phyloP scores from a whole-genome alignment of 495 filamentous ascomycete genomes.

The Penicillium soppii region DNA sequence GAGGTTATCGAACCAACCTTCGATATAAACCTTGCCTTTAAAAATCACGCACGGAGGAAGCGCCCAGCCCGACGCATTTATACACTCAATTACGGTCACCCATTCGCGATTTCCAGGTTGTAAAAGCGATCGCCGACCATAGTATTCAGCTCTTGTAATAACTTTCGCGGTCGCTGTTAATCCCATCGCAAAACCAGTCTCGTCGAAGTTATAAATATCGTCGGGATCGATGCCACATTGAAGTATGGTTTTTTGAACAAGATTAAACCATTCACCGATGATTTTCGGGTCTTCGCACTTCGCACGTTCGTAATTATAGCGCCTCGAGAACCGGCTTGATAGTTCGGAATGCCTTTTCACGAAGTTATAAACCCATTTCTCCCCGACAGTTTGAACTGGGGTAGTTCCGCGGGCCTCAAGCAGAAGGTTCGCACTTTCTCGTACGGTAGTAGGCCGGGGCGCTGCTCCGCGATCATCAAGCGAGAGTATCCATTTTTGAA shows the following conservation, averaged over 20 bases:
- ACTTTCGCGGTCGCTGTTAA: slow-evolving; percentile 25
- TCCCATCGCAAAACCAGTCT: slow-evolving; percentile 40
- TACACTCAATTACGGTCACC: slow-evolving; percentile 30
- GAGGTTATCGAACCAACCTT: no score
- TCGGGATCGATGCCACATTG: slow-evolving; percentile 24
- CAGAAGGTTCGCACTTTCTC: slow-evolving; percentile 42
- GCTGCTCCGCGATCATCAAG: slow-evolving; percentile 12
- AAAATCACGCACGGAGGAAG: neutral
- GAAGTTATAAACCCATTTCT: neutral
- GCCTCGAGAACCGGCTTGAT: slow-evolving; percentile 21
- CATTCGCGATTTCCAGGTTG: slow-evolving; percentile 39
- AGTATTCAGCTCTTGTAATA: slow-evolving; percentile 22
- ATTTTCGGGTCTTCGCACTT: slow-evolving; percentile 35
- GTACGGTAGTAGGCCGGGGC: slow-evolving; percentile 4
- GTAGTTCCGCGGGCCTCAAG: slow-evolving; percentile 14
- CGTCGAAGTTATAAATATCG: slow-evolving; percentile 46
- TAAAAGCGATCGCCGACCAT: slow-evolving; percentile 7
- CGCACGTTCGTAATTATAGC: slow-evolving; percentile 30
- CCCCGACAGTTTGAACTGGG: neutral
- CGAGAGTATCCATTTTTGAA: slow-evolving; percentile 26
- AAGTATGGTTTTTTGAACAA: slow-evolving; percentile 27
- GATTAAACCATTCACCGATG: slow-evolving; percentile 32
- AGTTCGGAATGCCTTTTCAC: neutral
- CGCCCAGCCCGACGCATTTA: slow-evolving; percentile 9
- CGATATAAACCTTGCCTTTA: neutral